Evolutionary conservation across 1,284 basidiomycete species (phyloP), one percentile per base, ranked within the genome.

Genomic region (Cryptococcus sp.): DNA sequence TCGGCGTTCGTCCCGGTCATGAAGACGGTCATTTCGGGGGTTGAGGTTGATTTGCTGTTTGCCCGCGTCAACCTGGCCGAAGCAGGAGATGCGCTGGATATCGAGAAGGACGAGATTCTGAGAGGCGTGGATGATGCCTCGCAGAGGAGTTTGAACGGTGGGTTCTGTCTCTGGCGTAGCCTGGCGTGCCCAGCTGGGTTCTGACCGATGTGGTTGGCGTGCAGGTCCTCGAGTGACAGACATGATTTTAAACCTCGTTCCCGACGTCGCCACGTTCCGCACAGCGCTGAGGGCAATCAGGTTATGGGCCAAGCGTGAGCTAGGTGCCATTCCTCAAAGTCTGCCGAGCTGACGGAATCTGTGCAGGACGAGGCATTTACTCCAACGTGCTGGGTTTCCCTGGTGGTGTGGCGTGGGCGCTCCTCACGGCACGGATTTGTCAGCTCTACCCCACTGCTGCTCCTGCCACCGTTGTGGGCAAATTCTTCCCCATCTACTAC

Each of bases 361-460:
- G 47, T 43, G 13, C 67, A 94, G 91, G 86, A 63, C 83, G 93
- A 77, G 96, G 94, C 23, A 96, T 99, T 61, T 98, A 98, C 78
- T 94, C 93, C 4, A 99, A 99, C 77, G 91, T 98, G 16, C 91
- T 95, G 69, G 96, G 95, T 24, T 99, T 98, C 77, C 83, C 95
- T 44, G 96, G 96, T 64, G 96, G 96, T 78, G 95, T 98, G 3
- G 95, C 94, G 20, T 99, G 96, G 96, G 92, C 94, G 7, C 91
- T 98, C 82, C 84, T 98, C 48, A 94, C 97, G 12, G 96, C 96
- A 47, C 87, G 96, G 72, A 94, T 98, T 82, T 99, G 96, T 80
- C 96, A 99, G 72, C 79, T 99, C 56, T 99, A 98, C 75, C 96
- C 96, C 35, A 96, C 89, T 66, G 92, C 92, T 33, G 86, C 87